phyloP scores from a whole-genome alignment of 768 basidiomycete genomes.

The Mycena rosella region DNA sequence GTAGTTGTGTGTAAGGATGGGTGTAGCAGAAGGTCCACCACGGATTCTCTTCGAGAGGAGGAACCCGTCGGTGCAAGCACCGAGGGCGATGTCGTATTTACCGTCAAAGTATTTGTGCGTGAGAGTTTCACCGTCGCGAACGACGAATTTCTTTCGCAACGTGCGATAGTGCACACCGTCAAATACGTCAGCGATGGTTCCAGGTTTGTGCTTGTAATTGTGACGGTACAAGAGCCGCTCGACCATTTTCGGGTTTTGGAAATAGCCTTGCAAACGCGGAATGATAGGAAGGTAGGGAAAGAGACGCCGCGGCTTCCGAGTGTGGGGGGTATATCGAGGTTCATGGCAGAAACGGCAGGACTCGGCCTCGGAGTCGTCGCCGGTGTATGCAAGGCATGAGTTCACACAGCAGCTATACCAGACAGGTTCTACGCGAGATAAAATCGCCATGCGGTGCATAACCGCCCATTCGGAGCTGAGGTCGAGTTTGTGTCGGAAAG shows the following conservation, averaged over 20 bases:
- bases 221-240: constrained; percentile 35
- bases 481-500: constrained; percentile 35
- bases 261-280: neutral
- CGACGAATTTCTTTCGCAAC: constrained; percentile 40
- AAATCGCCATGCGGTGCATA: constrained; percentile 15
- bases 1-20: neutral
- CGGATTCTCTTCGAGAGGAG: constrained; percentile 8
- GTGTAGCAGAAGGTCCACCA: neutral
- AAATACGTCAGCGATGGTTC: constrained; percentile 48
- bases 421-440: constrained; percentile 42
- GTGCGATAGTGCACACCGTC: constrained; percentile 48
- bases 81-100: constrained; percentile 56
- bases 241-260: neutral
- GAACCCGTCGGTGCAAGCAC: constrained; percentile 33
- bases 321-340: constrained; percentile 4
- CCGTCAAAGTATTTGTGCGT: constrained; percentile 52
- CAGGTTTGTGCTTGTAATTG: constrained; percentile 25
- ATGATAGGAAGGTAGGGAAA: constrained; percentile 48
- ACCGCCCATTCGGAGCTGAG: constrained; percentile 39
- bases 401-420: constrained; percentile 51
- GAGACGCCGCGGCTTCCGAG: constrained; percentile 27
- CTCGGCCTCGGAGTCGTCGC: constrained; percentile 26
- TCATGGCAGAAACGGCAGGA: constrained; percentile 40
- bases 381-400: constrained; percentile 48
- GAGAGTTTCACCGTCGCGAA: constrained; percentile 41